A percentile compares a stretch with the other conserved stretches of the same genome.
phyloP scores from a whole-genome alignment of 2,329 filamentous ascomycete species.

The Clarireedia homoeocarpa region DNA sequence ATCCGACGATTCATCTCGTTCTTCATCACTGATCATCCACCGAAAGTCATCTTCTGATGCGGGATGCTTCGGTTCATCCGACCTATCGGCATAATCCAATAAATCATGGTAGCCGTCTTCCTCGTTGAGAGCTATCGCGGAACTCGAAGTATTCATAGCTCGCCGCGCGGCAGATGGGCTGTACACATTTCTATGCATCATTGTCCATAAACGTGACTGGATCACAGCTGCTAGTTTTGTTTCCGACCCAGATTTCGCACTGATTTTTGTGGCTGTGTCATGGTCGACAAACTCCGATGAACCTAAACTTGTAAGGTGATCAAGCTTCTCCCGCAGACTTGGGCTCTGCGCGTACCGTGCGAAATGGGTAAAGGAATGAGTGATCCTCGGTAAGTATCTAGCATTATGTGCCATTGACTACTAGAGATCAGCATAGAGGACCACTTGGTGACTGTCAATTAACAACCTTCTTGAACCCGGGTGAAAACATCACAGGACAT shows the following conservation, averaged over 20 bases:
- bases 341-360: constrained; percentile 6
- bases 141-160: neutral
- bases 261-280: neutral
- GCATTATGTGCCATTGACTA: constrained; percentile 9
- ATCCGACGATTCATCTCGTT: neutral
- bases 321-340: constrained; percentile 3
- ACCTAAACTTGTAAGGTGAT: neutral
- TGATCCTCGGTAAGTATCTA: constrained; percentile 4
- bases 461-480: constrained; percentile 23
- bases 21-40: neutral
- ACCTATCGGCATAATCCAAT: neutral
- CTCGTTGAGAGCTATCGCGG: neutral
- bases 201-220: constrained; percentile 19
- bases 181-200: constrained; percentile 22
- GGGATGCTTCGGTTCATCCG: neutral
- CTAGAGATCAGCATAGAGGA: neutral
- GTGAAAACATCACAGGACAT: constrained; percentile 21
- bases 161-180: constrained; percentile 11
- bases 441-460: neutral
- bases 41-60: neutral
- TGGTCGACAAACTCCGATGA: neutral
- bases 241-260: constrained; percentile 4
- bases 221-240: constrained; percentile 14
- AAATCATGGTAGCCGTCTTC: constrained; percentile 1
- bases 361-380: constrained; percentile 5